Conservation (phyloP, 2,329 filamentous ascomycete species). For the Clarireedia paspali region DNA sequence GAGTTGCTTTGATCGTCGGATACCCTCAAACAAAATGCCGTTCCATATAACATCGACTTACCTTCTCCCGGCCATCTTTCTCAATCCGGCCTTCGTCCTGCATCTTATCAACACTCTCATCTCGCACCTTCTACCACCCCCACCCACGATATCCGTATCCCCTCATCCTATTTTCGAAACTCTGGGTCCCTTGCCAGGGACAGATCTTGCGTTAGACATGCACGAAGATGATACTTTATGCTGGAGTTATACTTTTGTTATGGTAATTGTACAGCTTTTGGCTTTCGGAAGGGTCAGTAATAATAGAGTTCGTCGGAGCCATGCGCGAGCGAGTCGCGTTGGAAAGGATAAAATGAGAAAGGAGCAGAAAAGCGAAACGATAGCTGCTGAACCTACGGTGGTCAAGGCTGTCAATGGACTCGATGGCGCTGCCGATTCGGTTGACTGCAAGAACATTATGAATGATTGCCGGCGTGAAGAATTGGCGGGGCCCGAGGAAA, state of each 20-base stretch:
- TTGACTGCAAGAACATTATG: background rate
- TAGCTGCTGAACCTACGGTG: background rate
- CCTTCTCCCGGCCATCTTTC: slow-evolving; percentile 31
- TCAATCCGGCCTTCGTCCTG: slow-evolving; percentile 34
- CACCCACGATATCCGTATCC: slow-evolving; percentile 23
- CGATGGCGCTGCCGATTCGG: background rate
- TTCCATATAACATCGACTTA: slow-evolving; percentile 23
- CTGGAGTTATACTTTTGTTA: slow-evolving; percentile 32
- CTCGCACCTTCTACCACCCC: slow-evolving; percentile 29
- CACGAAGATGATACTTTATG: slow-evolving; percentile 32
- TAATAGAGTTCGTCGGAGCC: slow-evolving; percentile 20
- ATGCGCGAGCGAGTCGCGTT: slow-evolving; percentile 16
- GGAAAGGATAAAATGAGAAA: slow-evolving; percentile 14
- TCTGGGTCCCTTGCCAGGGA: slow-evolving; percentile 25
- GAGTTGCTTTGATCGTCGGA: background rate
- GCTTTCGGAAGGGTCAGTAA: slow-evolving; percentile 28
- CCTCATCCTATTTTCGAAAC: slow-evolving; percentile 25
- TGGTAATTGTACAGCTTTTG: slow-evolving; percentile 32
- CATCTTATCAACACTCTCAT: slow-evolving; percentile 33
- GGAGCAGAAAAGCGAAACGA: slow-evolving; percentile 2
- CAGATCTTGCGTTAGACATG: slow-evolving; percentile 30
- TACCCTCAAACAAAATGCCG: slow-evolving; percentile 19
- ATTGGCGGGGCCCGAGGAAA: slow-evolving; percentile 2
- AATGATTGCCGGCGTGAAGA: background rate
- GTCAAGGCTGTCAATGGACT: background rate